Evolutionary conservation across 306 rosid species (phyloP).

Genomic region (Prunus persica): DNA sequence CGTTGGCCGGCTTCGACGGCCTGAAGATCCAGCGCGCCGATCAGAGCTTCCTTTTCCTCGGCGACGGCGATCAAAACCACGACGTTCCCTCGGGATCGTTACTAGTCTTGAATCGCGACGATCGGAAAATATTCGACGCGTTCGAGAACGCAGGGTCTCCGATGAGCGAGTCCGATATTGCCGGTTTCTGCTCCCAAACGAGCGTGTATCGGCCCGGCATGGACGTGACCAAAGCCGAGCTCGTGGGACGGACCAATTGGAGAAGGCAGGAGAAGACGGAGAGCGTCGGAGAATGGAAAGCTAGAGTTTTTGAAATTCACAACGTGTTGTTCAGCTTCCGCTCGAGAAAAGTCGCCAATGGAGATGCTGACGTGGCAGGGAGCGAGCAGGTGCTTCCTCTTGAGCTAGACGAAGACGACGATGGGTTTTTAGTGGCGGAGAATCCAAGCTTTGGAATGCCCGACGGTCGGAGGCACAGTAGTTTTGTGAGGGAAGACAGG

Average conservation of each 20-base stretch:
- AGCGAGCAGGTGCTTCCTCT: conserved; percentile 73
- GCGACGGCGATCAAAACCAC: conserved; percentile 62
- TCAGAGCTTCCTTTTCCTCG: conserved; percentile 93
- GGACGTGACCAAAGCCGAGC: conserved; percentile 90
- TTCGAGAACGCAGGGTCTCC: conserved; percentile 77
- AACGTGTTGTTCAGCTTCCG: conserved; percentile 88
- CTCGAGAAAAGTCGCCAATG: conserved; percentile 58
- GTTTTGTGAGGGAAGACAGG: conserved; percentile 75
- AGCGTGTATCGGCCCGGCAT: conserved; percentile 90
- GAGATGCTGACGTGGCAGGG: conserved; percentile 63
- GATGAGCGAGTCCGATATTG: conserved; percentile 73
- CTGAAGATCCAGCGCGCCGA: conserved; percentile 91
- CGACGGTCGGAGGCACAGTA: conserved; percentile 75
- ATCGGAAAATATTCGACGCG: conserved; percentile 69
- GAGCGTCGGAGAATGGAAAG: conserved; percentile 86
- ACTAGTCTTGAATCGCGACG: conserved; percentile 79
- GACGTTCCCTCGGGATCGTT: conserved; percentile 53
- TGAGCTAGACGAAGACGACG: conserved; percentile 94
- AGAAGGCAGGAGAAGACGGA: conserved; percentile 88
- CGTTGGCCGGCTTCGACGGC: conserved; percentile 89
- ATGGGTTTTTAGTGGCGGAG: conserved; percentile 85
- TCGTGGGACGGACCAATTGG: conserved; percentile 86
- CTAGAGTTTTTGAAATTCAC: conserved; percentile 74
- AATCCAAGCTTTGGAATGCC: conserved; percentile 64
- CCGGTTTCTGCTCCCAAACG: conserved; percentile 78